These are phyloP conservation scores for Scutellaria barbata DNA, from an alignment of 257 asterid genomes.

Conservation along the genomic window DNA sequence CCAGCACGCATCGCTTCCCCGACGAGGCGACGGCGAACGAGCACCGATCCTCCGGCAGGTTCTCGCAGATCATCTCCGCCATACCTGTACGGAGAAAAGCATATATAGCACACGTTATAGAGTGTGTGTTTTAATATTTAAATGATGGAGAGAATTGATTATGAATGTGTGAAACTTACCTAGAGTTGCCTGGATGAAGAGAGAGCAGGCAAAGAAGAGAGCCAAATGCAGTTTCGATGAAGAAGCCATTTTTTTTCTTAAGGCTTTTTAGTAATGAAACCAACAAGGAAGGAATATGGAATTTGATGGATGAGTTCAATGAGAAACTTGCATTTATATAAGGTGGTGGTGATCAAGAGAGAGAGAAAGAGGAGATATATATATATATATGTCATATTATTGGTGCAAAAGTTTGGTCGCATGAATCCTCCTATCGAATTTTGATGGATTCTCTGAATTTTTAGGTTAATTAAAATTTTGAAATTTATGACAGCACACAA, in stretches of 20 bases:
- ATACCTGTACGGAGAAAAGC: slow-evolving; percentile 44
- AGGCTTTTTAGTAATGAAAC: slow-evolving; percentile 19
- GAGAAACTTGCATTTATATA: slow-evolving; percentile 36
- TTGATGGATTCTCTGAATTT: slow-evolving; percentile 21
- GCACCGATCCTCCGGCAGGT: slow-evolving; percentile 55
- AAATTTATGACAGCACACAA: no score
- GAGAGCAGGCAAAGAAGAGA: slow-evolving; percentile 45
- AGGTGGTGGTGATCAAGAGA: background rate
- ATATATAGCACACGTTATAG: background rate
- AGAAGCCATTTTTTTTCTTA: slow-evolving; percentile 46
- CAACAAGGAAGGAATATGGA: slow-evolving; percentile 14
- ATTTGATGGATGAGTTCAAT: slow-evolving; percentile 31
- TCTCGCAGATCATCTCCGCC: slow-evolving; percentile 73
- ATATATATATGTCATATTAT: background rate
- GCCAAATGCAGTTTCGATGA: slow-evolving; percentile 50
- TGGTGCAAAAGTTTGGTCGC: slow-evolving; percentile 29
- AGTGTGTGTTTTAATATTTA: background rate
- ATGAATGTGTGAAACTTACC: slow-evolving; percentile 37
- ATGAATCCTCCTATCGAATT: slow-evolving; percentile 23
- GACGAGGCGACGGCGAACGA: slow-evolving; percentile 65
- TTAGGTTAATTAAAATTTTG: background rate
- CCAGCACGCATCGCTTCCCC: slow-evolving; percentile 75
- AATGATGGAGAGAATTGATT: background rate
- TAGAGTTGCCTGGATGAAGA: slow-evolving; percentile 46
- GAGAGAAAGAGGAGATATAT: no score